Evolutionary conservation across 164 flowering plant genomes (phyloP).

Genomic region (Nelumbo lutea): DNA sequence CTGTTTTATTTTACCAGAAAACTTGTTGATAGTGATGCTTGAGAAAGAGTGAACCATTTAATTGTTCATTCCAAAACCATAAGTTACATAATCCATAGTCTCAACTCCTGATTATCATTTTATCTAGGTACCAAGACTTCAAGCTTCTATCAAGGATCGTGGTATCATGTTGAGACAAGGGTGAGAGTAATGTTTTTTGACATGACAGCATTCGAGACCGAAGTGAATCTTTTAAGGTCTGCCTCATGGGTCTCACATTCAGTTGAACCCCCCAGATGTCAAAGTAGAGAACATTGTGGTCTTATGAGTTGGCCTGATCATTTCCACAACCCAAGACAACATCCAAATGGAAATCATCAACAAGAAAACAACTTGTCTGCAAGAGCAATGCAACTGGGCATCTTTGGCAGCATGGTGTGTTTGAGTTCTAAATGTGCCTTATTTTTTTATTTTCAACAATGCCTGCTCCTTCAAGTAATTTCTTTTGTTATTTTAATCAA

Average conservation of each 20-base stretch:
- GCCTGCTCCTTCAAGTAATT: neutral
- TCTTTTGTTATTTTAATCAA: constrained; percentile 6
- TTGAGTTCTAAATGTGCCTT: neutral
- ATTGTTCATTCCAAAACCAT: neutral
- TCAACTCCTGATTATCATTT: neutral
- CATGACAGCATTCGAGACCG: constrained; percentile 48
- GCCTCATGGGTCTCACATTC: constrained; percentile 44
- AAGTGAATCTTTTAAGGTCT: constrained; percentile 31
- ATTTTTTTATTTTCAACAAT: neutral
- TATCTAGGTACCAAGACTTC: constrained; percentile 32
- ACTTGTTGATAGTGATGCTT: no score
- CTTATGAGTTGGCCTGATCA: constrained; percentile 91
- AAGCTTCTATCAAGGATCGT: constrained; percentile 50
- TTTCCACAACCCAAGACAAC: constrained; percentile 29
- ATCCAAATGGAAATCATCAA: constrained; percentile 21
- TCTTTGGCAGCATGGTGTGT: constrained; percentile 71
- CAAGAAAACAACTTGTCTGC: constrained; percentile 44
- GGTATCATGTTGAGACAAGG: constrained; percentile 64
- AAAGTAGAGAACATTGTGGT: constrained; percentile 51
- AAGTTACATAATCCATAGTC: neutral
- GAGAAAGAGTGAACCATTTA: neutral
- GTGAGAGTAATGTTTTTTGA: constrained; percentile 73
- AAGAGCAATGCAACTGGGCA: constrained; percentile 64
- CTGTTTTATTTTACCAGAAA: no score
- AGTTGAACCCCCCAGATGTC: constrained; percentile 41